Percentiles rank a stretch among this genome's conserved stretches.
Conservation (phyloP, 1,139 yeast genomes). For the Diutina sp. region DNA sequence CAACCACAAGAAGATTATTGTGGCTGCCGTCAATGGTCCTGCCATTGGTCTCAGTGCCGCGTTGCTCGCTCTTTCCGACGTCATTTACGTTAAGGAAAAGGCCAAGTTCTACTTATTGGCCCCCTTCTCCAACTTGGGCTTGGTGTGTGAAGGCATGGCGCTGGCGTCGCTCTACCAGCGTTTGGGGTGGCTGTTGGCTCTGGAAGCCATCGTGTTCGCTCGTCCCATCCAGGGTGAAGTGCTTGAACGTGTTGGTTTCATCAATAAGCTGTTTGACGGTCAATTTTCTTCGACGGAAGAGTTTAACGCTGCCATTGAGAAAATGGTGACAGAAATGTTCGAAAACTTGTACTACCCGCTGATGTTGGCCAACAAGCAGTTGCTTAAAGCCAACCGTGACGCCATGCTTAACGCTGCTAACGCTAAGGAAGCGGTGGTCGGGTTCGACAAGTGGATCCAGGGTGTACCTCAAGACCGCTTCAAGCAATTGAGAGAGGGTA, state of each 20-base stretch:
- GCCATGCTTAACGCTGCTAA: constrained; percentile 37
- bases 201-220: constrained; percentile 63
- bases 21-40: constrained; percentile 77
- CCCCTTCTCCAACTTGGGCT: constrained; percentile 76
- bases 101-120: constrained; percentile 45
- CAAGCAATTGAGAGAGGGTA: constrained; percentile 38
- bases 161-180: constrained; percentile 57
- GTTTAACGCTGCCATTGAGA: constrained; percentile 41
- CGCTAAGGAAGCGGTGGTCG: constrained; percentile 54
- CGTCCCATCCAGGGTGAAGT: constrained; percentile 52
- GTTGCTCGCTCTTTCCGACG: constrained; percentile 61
- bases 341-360: constrained; percentile 45
- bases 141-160: constrained; percentile 76
- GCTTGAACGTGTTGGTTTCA: constrained; percentile 44
- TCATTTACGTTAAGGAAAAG: constrained; percentile 57
- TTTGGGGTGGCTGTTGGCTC: constrained; percentile 62
- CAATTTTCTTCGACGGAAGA: constrained; percentile 39
- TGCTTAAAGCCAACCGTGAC: constrained; percentile 37
- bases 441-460: constrained; percentile 56
- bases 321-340: constrained; percentile 33
- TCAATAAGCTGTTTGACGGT: constrained; percentile 36
- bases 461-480: constrained; percentile 71
- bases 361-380: constrained; percentile 47
- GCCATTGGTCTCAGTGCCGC: constrained; percentile 75
- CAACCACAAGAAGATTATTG: constrained; percentile 60